These are phyloP conservation scores for Rhizoclosmatium globosum DNA, from an alignment of 192 early-diverging fungal species.

Conservation along the genomic window DNA sequence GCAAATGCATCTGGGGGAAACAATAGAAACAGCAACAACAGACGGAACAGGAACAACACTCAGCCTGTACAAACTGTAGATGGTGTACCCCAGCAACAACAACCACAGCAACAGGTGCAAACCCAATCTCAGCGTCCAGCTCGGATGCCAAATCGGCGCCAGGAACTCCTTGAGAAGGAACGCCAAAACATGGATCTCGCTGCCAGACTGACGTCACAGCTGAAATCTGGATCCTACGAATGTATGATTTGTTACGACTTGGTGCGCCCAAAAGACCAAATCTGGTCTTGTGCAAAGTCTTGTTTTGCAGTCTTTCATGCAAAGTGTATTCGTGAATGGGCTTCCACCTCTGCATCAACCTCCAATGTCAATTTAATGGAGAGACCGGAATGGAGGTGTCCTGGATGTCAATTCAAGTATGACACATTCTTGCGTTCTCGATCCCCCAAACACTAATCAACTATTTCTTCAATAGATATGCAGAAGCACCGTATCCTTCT, in stretches of 20 bases:
- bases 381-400: constrained; percentile 80
- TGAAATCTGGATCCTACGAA: constrained; percentile 72
- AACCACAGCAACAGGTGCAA: background rate
- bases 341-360: constrained; percentile 14
- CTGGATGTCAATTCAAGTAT: constrained; percentile 83
- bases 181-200: constrained; percentile 4
- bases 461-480: constrained; percentile 24
- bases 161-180: background rate
- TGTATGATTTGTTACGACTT: constrained; percentile 97
- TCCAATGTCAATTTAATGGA: background rate
- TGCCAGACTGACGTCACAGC: background rate
- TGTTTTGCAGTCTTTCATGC: constrained; percentile 90
- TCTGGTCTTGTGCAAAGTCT: constrained; percentile 89
- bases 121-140: background rate
- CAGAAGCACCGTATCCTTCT: constrained; percentile 72
- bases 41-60: background rate
- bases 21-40: no score
- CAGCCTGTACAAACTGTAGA: background rate
- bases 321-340: constrained; percentile 47
- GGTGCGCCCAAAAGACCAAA: constrained; percentile 71
- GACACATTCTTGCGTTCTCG: background rate
- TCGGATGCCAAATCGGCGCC: background rate
- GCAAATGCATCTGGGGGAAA: no score
- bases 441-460: background rate
- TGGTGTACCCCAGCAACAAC: background rate